Evolutionary conservation across 2,329 filamentous ascomycete genomes (phyloP).

Genomic region (Rhexocercosporidium sp.): DNA sequence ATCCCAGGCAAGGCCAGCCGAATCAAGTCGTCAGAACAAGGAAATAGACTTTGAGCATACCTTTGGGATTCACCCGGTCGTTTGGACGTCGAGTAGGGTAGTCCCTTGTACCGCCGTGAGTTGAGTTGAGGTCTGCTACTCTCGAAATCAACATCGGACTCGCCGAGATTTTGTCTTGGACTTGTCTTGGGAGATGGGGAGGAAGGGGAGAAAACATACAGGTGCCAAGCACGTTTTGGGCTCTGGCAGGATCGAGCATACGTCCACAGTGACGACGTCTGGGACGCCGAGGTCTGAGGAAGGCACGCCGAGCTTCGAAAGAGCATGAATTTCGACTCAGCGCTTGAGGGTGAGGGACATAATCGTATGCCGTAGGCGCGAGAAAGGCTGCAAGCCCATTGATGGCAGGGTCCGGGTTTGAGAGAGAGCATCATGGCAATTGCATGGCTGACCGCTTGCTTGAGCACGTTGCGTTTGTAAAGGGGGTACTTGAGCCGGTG

Average conservation of each 20-base stretch:
- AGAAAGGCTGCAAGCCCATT: slow-evolving; percentile 11
- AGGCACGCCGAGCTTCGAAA: not conserved
- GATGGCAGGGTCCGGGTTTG: slow-evolving; percentile 9
- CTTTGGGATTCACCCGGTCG: slow-evolving; percentile 5
- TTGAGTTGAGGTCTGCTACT: slow-evolving; percentile 15
- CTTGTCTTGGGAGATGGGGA: not conserved
- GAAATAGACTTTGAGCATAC: slow-evolving; percentile 13
- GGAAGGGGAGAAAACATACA: slow-evolving; percentile 11
- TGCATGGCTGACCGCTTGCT: slow-evolving; percentile 13
- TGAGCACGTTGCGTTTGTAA: not conserved
- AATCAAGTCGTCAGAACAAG: not conserved
- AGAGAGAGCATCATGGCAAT: slow-evolving; percentile 6
- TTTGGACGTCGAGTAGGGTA: slow-evolving; percentile 22
- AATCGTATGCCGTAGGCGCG: not conserved
- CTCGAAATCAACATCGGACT: slow-evolving; percentile 17
- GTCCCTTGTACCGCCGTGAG: not conserved
- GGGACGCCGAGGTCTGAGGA: not conserved
- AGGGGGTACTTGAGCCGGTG: not conserved
- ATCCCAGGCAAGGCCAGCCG: too few relatives aligned
- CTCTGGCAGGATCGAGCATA: slow-evolving; percentile 2
- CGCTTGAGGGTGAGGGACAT: not conserved
- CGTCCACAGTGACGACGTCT: slow-evolving; percentile 10
- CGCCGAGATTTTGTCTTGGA: slow-evolving; percentile 4
- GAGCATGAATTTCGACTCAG: slow-evolving; percentile 16
- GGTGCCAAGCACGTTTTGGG: slow-evolving; percentile 6